Base-by-base conservation (phyloP, 164 flowering plant species). In the Magnolia kwangsiensis region DNA sequence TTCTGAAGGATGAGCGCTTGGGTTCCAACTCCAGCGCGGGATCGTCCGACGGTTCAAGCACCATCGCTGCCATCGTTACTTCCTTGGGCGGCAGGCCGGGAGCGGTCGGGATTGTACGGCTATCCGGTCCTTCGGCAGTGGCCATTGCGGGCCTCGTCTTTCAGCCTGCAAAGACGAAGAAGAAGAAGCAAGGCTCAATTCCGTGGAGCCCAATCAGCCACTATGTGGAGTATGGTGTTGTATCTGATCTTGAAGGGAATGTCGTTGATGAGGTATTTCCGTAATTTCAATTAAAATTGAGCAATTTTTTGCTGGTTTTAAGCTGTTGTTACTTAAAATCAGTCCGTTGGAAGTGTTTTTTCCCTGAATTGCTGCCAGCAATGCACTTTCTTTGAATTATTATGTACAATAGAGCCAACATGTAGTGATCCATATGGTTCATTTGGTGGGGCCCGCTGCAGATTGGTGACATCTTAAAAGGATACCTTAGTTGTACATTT, bases 41-140 rank as follows among this genome's bases (percentile, higher is more conserved):
- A 9, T 50, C 68, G 7, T 9, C 71, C 14, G 84, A 66, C 74
- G 55, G 27, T 58, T 66, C 85, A 18, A 87, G 81, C 78, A 93
- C 99, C 0, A 96, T 96, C 85, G 99, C 95, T 0, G 96, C 99
- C 61, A 92, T 96, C 75, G 97, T 96, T 3, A 96, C 99, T 67
- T 88, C 97, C 7, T 8, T 91, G 58, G 98, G 98, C 11, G 97
- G 96, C 45, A 89, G 88, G 3, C 90, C 95, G 1, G 92, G 84
- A 50, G 97, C 98, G 0, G 99, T 96, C 2, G 99, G 99, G 50
- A 91, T 96, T 72, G 94, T 96, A 19, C 81, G 98, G 14, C 74
- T 94, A 7, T 96, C 98, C 1, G 98, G 98, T 14, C 89, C 99
- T 8, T 78, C 86, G 0, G 94, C 99, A 4, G 94, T 94, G 50